phyloP scores from a whole-genome alignment of 164 flowering plant genomes.

The Euptelea pleiosperma region DNA sequence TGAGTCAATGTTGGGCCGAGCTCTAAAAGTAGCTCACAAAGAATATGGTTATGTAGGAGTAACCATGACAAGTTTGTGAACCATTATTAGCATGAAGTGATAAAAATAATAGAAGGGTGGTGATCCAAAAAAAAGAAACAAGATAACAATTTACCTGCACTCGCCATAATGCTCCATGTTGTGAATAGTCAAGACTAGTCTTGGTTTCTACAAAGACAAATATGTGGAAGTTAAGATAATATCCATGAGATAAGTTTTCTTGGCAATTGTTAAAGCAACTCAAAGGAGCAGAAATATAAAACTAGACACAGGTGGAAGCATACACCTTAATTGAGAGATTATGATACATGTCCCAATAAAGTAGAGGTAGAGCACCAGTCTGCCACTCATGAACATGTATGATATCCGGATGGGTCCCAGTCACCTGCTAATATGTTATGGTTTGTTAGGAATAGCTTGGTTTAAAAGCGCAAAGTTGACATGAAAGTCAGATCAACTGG shows the following conservation, averaged over 20 bases:
- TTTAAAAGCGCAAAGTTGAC: neutral
- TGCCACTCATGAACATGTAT: conserved; percentile 80
- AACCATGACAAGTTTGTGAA: neutral
- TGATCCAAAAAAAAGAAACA: conserved; percentile 7
- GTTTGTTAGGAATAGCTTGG: conserved; percentile 2
- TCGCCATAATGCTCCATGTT: conserved; percentile 80
- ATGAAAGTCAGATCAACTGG: neutral
- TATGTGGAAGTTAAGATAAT: neutral
- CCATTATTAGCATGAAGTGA: neutral
- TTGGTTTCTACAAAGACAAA: conserved; percentile 45
- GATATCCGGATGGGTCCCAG: conserved; percentile 57
- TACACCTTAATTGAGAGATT: conserved; percentile 51
- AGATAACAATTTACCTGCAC: conserved; percentile 47
- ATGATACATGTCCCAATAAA: conserved; percentile 75
- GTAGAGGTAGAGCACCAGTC: conserved; percentile 54
- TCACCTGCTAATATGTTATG: conserved; percentile 35
- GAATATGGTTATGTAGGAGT: too few species aligned
- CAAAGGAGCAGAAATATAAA: too few species aligned
- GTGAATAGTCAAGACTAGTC: conserved; percentile 63
- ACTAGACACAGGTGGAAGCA: neutral
- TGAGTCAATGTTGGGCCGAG: too few species aligned
- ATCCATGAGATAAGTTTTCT: neutral
- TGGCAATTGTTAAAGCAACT: neutral
- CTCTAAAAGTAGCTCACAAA: too few species aligned
- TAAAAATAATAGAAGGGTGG: neutral